Evolutionary conservation across 345 rosid genomes (phyloP).

Genomic region (Citrus australasica): DNA sequence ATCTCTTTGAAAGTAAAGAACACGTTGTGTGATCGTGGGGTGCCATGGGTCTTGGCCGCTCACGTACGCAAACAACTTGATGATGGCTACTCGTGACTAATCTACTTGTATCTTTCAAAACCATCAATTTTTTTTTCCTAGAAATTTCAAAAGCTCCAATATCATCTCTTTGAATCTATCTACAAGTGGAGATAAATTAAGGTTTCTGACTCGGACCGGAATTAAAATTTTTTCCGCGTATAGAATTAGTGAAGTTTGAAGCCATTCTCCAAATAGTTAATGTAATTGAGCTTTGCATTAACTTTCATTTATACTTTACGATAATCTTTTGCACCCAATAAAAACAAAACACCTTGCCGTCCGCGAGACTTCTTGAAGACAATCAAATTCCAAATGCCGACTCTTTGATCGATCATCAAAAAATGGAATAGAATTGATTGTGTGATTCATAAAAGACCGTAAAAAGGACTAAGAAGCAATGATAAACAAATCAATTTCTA

Average conservation of each 20-base stretch:
- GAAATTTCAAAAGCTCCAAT: not conserved
- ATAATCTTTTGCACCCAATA: not conserved
- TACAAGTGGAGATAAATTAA: not conserved
- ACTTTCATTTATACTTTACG: not conserved
- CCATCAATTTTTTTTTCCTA: not conserved
- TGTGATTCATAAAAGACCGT: not conserved
- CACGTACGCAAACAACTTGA: not conserved
- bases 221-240: no score
- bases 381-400: not conserved
- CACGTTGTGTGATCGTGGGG: no score
- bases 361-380: constrained; percentile 2
- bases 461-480: not conserved
- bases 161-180: not conserved
- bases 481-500: no score
- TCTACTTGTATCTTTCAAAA: not conserved
- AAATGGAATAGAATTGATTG: not conserved
- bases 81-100: constrained; percentile 2
- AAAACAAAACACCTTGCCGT: not conserved
- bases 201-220: no score
- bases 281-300: not conserved
- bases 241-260: not conserved
- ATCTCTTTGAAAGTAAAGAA: no score
- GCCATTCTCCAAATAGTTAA: not conserved
- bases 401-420: not conserved
- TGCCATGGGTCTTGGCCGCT: not conserved